These are phyloP conservation scores for Xylariales sp. DNA, from an alignment of 2,329 filamentous ascomycete genomes.

Conservation along the genomic window DNA sequence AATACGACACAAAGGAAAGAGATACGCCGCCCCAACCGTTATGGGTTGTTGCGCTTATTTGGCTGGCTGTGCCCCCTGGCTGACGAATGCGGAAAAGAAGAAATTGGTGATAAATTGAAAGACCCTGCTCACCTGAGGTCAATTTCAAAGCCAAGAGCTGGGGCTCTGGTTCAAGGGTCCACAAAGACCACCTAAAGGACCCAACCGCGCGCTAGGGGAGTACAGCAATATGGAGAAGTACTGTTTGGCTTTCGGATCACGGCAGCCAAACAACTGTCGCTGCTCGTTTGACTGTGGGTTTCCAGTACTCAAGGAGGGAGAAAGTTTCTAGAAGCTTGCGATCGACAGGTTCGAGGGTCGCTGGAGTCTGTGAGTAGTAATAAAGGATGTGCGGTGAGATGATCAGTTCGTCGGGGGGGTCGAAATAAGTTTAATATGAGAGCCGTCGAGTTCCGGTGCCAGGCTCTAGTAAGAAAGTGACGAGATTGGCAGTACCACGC, in stretches of 20 bases:
- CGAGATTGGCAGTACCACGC: too few relatives aligned
- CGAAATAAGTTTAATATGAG: too few relatives aligned
- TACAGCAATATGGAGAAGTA: conserved; percentile 4
- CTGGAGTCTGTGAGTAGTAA: too few relatives aligned
- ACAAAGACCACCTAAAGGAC: neutral
- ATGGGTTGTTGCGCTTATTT: neutral
- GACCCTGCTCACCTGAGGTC: conserved; percentile 7
- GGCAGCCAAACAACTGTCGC: conserved; percentile 4
- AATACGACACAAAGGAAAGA: neutral
- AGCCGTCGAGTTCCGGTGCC: too few relatives aligned
- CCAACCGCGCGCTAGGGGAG: conserved; percentile 6
- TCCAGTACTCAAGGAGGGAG: too few relatives aligned
- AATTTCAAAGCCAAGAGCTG: conserved; percentile 1
- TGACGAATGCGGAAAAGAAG: conserved; percentile 5
- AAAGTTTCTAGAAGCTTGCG: too few relatives aligned
- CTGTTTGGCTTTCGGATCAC: conserved; percentile 3
- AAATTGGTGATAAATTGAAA: conserved; percentile 1
- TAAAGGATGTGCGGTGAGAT: too few relatives aligned
- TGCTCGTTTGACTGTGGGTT: conserved; percentile 1
- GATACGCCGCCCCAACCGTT: neutral
- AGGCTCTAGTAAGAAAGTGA: too few relatives aligned
- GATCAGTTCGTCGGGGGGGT: too few relatives aligned
- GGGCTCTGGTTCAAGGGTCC: conserved; percentile 4
- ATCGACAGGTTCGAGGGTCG: too few relatives aligned
- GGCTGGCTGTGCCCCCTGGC: neutral